Conservation (phyloP, 108 stramenopile species). For the Parietichytrium sp. region DNA sequence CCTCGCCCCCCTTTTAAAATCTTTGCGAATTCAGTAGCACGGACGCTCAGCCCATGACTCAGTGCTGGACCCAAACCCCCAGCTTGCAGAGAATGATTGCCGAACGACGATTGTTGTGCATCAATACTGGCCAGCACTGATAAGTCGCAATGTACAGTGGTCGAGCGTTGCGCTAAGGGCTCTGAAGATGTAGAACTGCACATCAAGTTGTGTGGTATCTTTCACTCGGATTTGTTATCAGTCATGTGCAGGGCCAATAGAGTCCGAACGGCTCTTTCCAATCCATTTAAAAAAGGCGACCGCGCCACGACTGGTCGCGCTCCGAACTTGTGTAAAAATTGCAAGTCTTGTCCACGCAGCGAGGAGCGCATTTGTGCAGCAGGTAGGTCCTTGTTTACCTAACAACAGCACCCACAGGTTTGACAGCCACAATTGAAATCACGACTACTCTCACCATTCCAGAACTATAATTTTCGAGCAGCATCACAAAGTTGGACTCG, state of each 20-base stretch:
- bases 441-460: conserved; percentile 51
- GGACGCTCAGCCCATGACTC: too few species aligned
- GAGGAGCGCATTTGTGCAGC: conserved; percentile 59
- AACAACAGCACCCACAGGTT: conserved; percentile 45
- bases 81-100: too few species aligned
- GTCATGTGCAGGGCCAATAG: conserved; percentile 50
- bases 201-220: conserved; percentile 64
- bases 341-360: conserved; percentile 60
- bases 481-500: conserved; percentile 57
- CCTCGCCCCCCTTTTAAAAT: too few species aligned
- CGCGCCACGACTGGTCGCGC: conserved; percentile 67
- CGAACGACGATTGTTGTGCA: too few species aligned
- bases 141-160: too few species aligned
- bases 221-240: conserved; percentile 63
- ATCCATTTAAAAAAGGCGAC: conserved; percentile 66
- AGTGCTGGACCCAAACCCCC: too few species aligned
- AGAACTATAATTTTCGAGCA: conserved; percentile 46
- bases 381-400: conserved; percentile 28
- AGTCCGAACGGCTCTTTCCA: conserved; percentile 43
- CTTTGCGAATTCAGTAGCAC: too few species aligned
- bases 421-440: conserved; percentile 24
- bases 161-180: conserved; percentile 5
- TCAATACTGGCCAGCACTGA: too few species aligned
- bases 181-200: conserved; percentile 44
- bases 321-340: conserved; percentile 60